phyloP scores from a whole-genome alignment of 345 rosid genomes.

The Garcia nutans region DNA sequence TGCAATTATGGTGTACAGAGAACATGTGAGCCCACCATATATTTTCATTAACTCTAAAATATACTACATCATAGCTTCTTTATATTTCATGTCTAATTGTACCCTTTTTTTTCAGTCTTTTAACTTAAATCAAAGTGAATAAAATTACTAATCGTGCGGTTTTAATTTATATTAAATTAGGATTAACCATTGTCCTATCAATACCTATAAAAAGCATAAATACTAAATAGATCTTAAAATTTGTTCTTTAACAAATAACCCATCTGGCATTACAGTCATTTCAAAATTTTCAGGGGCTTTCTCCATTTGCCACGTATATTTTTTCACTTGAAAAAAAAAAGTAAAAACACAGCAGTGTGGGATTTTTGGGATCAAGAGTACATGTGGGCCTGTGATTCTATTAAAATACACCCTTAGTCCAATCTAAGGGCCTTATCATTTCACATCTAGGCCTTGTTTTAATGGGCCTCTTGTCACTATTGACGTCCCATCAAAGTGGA shows the following conservation, averaged over 20 bases:
- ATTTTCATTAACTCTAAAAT: background rate
- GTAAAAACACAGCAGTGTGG: background rate
- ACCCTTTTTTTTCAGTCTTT: too few relatives aligned
- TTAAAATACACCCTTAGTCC: background rate
- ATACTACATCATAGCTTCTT: background rate
- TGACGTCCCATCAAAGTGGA: background rate
- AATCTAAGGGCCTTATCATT: background rate
- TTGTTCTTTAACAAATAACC: background rate
- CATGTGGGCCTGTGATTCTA: background rate
- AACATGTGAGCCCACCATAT: conserved; percentile 35
- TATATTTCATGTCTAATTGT: background rate
- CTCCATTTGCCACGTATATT: background rate
- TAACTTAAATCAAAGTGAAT: too few relatives aligned
- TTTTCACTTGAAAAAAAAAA: too few relatives aligned
- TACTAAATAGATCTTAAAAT: background rate
- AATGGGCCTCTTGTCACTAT: background rate
- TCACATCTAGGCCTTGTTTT: background rate
- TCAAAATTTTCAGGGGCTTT: background rate
- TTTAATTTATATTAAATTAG: background rate
- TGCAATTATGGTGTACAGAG: conserved; percentile 17
- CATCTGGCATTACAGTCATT: background rate
- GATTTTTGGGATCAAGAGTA: too few relatives aligned
- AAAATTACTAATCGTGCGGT: background rate
- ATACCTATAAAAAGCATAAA: background rate
- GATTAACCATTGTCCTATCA: conserved; percentile 6